These are phyloP conservation scores for Tylopilus sp. DNA, from an alignment of 1,284 basidiomycete genomes.

Conservation along the genomic window DNA sequence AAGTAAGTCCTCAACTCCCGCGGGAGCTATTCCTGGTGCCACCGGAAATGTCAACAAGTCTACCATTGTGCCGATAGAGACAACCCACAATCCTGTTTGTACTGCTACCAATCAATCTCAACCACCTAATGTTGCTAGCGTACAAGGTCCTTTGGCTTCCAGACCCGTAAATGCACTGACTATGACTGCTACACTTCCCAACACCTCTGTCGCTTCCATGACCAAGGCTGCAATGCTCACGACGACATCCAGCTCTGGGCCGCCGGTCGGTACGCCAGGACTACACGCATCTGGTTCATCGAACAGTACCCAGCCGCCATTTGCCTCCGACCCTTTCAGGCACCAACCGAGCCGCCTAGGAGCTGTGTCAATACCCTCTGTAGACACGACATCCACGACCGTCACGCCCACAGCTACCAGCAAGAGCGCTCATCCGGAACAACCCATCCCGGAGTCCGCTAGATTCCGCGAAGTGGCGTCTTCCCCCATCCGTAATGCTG, in stretches of 20 bases:
- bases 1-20: slow-evolving; percentile 16
- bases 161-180: slow-evolving; percentile 10
- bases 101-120: slow-evolving; percentile 11
- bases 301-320: slow-evolving; percentile 10
- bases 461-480: slow-evolving; percentile 24
- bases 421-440: slow-evolving; percentile 26
- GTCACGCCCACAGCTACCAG: slow-evolving; percentile 12
- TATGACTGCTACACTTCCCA: not conserved
- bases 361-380: slow-evolving; percentile 10
- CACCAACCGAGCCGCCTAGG: slow-evolving; percentile 21
- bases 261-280: slow-evolving; percentile 7
- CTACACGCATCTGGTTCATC: slow-evolving; percentile 7
- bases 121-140: slow-evolving; percentile 1
- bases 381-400: slow-evolving; percentile 13
- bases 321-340: slow-evolving; percentile 14
- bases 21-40: not conserved
- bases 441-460: slow-evolving; percentile 17
- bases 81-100: slow-evolving; percentile 3
- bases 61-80: slow-evolving; percentile 4
- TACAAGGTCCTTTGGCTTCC: slow-evolving; percentile 9
- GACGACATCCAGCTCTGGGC: slow-evolving; percentile 2
- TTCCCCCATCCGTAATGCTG: slow-evolving; percentile 16
- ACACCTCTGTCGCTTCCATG: slow-evolving; percentile 2
- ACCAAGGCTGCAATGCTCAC: slow-evolving; percentile 7
- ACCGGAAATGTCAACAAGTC: slow-evolving; percentile 13